Evolutionary conservation across 2,329 filamentous ascomycete species (phyloP).

Genomic region (Aschersonia sp.): DNA sequence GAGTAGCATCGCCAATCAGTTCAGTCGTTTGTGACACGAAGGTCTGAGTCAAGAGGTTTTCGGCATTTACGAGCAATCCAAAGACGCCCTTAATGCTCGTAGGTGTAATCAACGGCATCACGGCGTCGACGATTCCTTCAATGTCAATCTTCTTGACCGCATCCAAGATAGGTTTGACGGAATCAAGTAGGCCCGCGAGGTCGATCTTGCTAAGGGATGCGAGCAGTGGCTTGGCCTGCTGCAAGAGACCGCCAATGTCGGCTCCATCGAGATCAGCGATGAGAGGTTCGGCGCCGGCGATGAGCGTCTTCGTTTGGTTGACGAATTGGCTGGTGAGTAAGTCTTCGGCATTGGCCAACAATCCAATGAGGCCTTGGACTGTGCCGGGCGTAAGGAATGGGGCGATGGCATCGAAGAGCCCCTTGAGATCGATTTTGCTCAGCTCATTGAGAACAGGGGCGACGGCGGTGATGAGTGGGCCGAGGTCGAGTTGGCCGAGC

Average conservation of each 20-base stretch:
- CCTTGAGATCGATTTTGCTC: constrained; percentile 17
- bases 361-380: constrained; percentile 19
- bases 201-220: constrained; percentile 19
- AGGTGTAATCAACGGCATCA: constrained; percentile 25
- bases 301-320: constrained; percentile 23
- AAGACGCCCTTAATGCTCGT: constrained; percentile 20
- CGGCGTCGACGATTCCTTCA: constrained; percentile 18
- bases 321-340: constrained; percentile 23
- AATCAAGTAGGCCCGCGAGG: constrained; percentile 16
- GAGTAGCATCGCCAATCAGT: constrained; percentile 26
- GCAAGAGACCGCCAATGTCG: constrained; percentile 22
- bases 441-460: constrained; percentile 15
- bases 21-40: constrained; percentile 28
- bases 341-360: constrained; percentile 21
- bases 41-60: constrained; percentile 18
- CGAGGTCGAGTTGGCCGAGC: constrained; percentile 13
- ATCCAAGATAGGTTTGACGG: constrained; percentile 20
- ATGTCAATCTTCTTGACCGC: constrained; percentile 24
- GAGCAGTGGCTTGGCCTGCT: constrained; percentile 20
- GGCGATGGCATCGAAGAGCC: constrained; percentile 16
- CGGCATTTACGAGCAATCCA: constrained; percentile 22
- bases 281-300: constrained; percentile 21
- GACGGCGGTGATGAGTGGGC: constrained; percentile 7
- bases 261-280: constrained; percentile 18
- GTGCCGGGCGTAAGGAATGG: constrained; percentile 19